These are phyloP conservation scores for Galerina marginata DNA, from an alignment of 768 basidiomycete species.

Conservation along the genomic window DNA sequence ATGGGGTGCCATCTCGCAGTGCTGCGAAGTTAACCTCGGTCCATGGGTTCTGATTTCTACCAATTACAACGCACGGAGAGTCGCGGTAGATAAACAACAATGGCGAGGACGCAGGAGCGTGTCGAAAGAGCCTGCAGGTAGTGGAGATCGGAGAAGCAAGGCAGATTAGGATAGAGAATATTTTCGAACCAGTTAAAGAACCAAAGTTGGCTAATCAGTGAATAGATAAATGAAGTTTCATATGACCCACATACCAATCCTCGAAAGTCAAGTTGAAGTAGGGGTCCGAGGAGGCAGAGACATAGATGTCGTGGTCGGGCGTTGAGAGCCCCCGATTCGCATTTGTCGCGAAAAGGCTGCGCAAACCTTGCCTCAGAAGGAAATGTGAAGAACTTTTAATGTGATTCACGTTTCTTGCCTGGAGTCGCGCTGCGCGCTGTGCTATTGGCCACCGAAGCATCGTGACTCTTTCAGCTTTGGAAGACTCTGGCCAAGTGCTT, in stretches of 20 bases:
- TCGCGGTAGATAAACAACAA: slow-evolving; percentile 90
- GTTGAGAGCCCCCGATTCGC: neutral
- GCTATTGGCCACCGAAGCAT: slow-evolving; percentile 1
- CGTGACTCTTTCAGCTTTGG: slow-evolving; percentile 1
- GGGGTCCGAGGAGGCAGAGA: slow-evolving; percentile 29
- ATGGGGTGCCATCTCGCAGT: slow-evolving; percentile 64
- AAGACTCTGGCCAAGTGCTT: slow-evolving; percentile 1
- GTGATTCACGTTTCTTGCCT: neutral
- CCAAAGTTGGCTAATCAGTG: slow-evolving; percentile 7
- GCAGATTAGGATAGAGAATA: neutral
- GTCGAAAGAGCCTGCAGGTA: slow-evolving; percentile 61
- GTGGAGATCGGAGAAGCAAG: neutral
- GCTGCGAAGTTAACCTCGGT: slow-evolving; percentile 86
- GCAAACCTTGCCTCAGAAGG: neutral
- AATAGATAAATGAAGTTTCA: neutral
- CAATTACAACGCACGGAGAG: slow-evolving; percentile 88
- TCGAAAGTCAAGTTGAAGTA: slow-evolving; percentile 35
- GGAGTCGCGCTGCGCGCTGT: slow-evolving; percentile 4
- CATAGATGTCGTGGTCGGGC: slow-evolving; percentile 26
- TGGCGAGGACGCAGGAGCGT: slow-evolving; percentile 67
- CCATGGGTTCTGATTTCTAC: slow-evolving; percentile 98
- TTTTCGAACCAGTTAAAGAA: neutral
- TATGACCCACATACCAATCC: slow-evolving; percentile 26
- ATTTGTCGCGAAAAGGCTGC: neutral
- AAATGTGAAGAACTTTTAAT: slow-evolving; percentile 1